Evolutionary conservation across 2,329 filamentous ascomycete species (phyloP).

Genomic region (Diaporthe ilicicola): DNA sequence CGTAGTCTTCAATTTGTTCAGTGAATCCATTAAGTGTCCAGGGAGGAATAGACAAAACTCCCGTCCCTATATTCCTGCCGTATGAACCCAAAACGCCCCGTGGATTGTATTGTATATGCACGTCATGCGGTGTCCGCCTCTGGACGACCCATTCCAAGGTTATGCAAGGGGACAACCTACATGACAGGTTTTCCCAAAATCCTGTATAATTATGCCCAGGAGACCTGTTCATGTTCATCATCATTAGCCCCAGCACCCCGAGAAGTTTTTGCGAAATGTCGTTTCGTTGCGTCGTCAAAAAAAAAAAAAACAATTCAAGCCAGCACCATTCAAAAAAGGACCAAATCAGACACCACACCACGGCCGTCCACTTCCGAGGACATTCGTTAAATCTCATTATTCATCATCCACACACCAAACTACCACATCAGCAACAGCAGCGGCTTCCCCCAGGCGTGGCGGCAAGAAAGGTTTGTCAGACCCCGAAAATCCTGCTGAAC

Average conservation of each 20-base stretch:
- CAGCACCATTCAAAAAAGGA: not conserved
- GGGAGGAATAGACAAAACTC: not conserved
- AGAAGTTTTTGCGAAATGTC: not conserved
- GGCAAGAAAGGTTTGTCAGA: conserved; percentile 14
- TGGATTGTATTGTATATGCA: not conserved
- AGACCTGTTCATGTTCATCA: conserved; percentile 19
- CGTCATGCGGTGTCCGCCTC: not conserved
- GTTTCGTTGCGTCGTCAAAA: conserved; percentile 11
- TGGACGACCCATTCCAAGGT: not conserved
- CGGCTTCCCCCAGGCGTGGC: not conserved
- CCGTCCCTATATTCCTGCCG: not conserved
- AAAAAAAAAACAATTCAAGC: not conserved
- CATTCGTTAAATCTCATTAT: not conserved
- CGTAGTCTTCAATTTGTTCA: not conserved
- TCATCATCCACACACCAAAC: not conserved
- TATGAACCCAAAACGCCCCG: not conserved
- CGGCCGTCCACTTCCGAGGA: not conserved
- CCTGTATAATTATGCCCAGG: conserved; percentile 13
- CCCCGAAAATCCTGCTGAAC: conserved; percentile 30
- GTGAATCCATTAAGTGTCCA: conserved; percentile 5
- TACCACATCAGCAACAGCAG: not conserved
- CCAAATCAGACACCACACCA: not conserved
- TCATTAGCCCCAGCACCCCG: conserved; percentile 18
- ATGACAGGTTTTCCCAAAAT: not conserved
- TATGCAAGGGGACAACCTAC: not conserved